Percentiles rank a stretch among this genome's conserved stretches.
phyloP scores from a whole-genome alignment of 192 early-diverging fungal species.

The Backusella liffmaniae region DNA sequence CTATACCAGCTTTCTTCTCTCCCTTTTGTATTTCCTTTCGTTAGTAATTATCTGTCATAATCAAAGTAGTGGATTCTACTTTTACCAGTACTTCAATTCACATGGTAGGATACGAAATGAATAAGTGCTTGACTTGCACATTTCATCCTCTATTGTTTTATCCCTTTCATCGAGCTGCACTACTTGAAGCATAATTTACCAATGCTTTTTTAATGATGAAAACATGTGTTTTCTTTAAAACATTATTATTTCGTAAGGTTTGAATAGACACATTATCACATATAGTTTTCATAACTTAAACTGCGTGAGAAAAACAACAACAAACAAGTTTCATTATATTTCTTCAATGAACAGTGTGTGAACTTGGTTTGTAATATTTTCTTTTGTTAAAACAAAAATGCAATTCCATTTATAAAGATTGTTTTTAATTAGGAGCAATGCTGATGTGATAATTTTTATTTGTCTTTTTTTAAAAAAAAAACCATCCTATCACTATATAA shows the following conservation, averaged over 20 bases:
- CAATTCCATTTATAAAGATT: not conserved
- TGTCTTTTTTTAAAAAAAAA: not conserved
- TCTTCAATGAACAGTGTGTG: not conserved
- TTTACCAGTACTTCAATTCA: not conserved
- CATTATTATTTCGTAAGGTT: not conserved
- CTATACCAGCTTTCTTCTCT: not conserved
- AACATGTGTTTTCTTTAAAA: too few relatives aligned
- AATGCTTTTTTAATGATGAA: not conserved
- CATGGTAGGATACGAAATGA: not conserved
- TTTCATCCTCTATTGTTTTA: not conserved
- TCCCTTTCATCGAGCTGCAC: not conserved
- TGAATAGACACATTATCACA: conserved; percentile 1
- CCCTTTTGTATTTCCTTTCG: not conserved
- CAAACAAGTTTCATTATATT: conserved; percentile 5
- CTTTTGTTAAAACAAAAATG: not conserved
- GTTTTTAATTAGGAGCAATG: not conserved
- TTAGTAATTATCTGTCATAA: conserved; percentile 1
- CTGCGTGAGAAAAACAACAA: conserved; percentile 2
- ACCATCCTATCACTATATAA: too few relatives aligned
- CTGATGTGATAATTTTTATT: not conserved
- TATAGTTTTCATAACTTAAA: conserved; percentile 5
- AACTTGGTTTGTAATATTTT: not conserved
- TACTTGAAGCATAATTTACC: not conserved
- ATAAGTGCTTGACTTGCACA: not conserved
- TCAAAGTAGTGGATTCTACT: not conserved